Percentiles rank a stretch among this genome's conserved stretches.
Conservation (phyloP, 495 filamentous ascomycete genomes). For the Daldinia childiae region DNA sequence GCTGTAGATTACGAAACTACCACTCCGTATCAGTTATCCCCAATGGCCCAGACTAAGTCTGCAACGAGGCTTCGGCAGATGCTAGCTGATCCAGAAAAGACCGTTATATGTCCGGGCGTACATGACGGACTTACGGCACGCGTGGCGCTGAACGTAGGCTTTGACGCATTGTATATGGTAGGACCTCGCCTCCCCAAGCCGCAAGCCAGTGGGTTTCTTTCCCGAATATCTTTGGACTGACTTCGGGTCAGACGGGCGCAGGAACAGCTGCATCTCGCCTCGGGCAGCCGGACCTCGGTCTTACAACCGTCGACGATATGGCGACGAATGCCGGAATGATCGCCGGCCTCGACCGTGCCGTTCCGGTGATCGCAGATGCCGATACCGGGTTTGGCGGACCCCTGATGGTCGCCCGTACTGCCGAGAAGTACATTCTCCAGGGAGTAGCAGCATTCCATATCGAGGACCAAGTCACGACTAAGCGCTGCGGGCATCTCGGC, state of each 20-base stretch:
- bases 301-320: conserved; percentile 72
- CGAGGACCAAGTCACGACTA: conserved; percentile 74
- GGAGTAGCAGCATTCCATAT: conserved; percentile 77
- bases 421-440: conserved; percentile 68
- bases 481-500: conserved; percentile 70
- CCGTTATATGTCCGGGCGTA: conserved; percentile 72
- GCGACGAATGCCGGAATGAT: conserved; percentile 71
- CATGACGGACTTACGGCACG: conserved; percentile 76
- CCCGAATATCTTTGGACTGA: conserved; percentile 3
- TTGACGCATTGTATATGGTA: conserved; percentile 75
- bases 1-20: neutral
- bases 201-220: neutral
- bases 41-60: conserved; percentile 41
- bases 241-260: conserved; percentile 64
- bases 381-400: conserved; percentile 73
- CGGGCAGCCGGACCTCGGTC: conserved; percentile 72
- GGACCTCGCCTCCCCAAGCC: neutral
- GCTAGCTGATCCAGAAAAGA: conserved; percentile 47
- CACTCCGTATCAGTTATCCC: neutral
- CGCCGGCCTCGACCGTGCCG: conserved; percentile 65
- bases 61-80: conserved; percentile 53
- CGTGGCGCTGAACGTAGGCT: conserved; percentile 68
- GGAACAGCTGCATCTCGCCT: conserved; percentile 71
- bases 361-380: conserved; percentile 73
- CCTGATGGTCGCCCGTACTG: conserved; percentile 69